Percentiles rank a stretch among this genome's conserved stretches.
Evolutionary conservation across 208 protist genomes (phyloP).

Genomic region (Trypanosoma caninum): DNA sequence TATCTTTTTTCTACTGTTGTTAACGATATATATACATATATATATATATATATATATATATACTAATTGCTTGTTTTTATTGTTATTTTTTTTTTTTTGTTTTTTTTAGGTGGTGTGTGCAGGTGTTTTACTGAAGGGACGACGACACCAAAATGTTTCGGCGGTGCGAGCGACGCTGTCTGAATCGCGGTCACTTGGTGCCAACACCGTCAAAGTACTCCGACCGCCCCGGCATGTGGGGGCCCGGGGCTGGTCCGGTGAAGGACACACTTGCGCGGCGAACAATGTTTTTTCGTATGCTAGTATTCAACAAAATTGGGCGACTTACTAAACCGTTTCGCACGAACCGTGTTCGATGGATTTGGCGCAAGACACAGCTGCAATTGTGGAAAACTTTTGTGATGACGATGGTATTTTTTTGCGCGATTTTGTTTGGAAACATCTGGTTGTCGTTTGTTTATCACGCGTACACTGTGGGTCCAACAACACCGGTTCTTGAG

Average conservation of each 20-base stretch:
- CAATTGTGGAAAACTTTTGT: conserved; percentile 87
- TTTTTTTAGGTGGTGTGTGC: neutral
- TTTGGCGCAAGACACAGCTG: conserved; percentile 85
- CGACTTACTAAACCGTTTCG: conserved; percentile 81
- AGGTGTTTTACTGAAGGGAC: neutral
- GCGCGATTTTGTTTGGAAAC: conserved; percentile 71
- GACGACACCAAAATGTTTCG: conserved; percentile 69
- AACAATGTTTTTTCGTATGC: conserved; percentile 83
- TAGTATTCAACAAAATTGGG: conserved; percentile 84
- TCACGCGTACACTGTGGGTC: conserved; percentile 85
- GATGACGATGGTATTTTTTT: conserved; percentile 84
- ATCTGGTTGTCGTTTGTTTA: conserved; percentile 88
- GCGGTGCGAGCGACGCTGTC: conserved; percentile 38
- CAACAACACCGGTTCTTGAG: conserved; percentile 82
- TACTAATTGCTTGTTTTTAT: conserved; percentile 2
- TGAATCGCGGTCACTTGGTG: conserved; percentile 74
- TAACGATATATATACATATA: conserved; percentile 20
- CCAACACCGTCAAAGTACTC: conserved; percentile 84
- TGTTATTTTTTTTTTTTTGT: conserved; percentile 16
- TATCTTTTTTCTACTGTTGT: conserved; percentile 8
- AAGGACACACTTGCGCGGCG: conserved; percentile 84
- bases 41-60: too few relatives aligned
- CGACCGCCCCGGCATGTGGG: conserved; percentile 86
- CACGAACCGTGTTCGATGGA: conserved; percentile 71
- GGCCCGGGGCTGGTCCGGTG: conserved; percentile 63